Evolutionary conservation across 1,284 basidiomycete species (phyloP).

Genomic region (Cutaneotrichosporon cutaneum): DNA sequence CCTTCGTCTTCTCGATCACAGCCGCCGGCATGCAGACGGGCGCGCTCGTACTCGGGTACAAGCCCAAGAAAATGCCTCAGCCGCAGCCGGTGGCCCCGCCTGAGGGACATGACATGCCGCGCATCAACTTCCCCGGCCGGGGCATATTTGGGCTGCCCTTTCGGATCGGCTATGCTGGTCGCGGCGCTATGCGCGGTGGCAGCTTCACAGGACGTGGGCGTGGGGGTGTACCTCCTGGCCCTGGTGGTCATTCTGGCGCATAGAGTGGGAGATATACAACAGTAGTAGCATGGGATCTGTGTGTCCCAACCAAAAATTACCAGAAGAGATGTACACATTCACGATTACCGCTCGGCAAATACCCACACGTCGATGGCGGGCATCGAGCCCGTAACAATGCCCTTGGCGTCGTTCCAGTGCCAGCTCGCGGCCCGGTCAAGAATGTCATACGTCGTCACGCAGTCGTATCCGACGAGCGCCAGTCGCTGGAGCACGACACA

Average conservation of each 20-base stretch:
- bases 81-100: background rate
- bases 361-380: conserved; percentile 3
- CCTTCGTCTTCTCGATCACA: conserved; percentile 72
- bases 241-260: background rate
- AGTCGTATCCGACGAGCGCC: background rate
- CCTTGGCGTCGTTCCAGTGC: conserved; percentile 2
- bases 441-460: conserved; percentile 6
- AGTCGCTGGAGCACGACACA: background rate
- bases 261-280: conserved; percentile 3
- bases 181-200: conserved; percentile 18
- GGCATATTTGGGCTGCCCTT: conserved; percentile 8
- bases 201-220: background rate
- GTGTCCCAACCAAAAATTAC: background rate
- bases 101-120: background rate
- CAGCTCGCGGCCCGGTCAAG: background rate
- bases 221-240: conserved; percentile 4
- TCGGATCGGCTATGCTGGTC: conserved; percentile 25
- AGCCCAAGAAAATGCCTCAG: conserved; percentile 7
- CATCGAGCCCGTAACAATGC: background rate
- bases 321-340: background rate
- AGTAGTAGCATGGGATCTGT: conserved; percentile 2
- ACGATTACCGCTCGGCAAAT: background rate
- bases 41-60: conserved; percentile 70
- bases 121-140: background rate
- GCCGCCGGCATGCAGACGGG: conserved; percentile 86